phyloP scores from a whole-genome alignment of 2,329 filamentous ascomycete species.

The Pseudogymnoascus sp. region DNA sequence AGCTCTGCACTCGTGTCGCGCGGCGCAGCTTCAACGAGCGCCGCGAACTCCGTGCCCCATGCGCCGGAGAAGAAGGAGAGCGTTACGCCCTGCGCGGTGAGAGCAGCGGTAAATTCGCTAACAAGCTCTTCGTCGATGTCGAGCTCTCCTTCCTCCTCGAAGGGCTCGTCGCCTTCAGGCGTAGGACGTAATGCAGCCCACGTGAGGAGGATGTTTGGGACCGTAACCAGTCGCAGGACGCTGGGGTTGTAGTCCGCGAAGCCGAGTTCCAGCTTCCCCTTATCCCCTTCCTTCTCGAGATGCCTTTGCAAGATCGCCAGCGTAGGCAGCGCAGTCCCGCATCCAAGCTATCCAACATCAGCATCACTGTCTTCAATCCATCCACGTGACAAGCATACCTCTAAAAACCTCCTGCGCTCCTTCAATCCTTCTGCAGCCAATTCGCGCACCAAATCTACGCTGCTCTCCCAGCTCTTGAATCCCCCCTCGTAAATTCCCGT shows the following conservation, averaged over 20 bases:
- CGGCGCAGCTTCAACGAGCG: conserved; percentile 39
- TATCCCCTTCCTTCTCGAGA: conserved; percentile 18
- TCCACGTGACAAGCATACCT: conserved; percentile 21
- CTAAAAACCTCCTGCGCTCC: conserved; percentile 20
- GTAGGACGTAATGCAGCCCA: conserved; percentile 38
- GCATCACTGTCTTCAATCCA: conserved; percentile 11
- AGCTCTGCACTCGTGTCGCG: conserved; percentile 20
- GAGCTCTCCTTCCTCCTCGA: conserved; percentile 26
- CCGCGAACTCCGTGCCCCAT: conserved; percentile 60
- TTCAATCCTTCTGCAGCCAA: conserved; percentile 30
- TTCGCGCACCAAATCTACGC: conserved; percentile 69
- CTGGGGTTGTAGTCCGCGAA: conserved; percentile 74
- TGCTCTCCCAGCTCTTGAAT: conserved; percentile 87
- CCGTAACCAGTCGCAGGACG: conserved; percentile 67
- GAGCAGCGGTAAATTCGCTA: conserved; percentile 46
- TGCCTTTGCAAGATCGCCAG: conserved; percentile 61
- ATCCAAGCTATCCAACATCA: conserved; percentile 52
- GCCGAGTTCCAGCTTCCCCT: conserved; percentile 44
- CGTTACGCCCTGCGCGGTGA: conserved; percentile 42
- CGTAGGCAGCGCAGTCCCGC: conserved; percentile 67
- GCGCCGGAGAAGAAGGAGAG: conserved; percentile 66
- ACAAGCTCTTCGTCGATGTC: conserved; percentile 39
- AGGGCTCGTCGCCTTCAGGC: conserved; percentile 14
- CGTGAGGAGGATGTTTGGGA: conserved; percentile 68
- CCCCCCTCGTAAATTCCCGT: conserved; percentile 80